Percentiles rank a stretch among this genome's conserved stretches.
Evolutionary conservation across 1,284 basidiomycete species (phyloP).

Genomic region (Pterulicium gracile): DNA sequence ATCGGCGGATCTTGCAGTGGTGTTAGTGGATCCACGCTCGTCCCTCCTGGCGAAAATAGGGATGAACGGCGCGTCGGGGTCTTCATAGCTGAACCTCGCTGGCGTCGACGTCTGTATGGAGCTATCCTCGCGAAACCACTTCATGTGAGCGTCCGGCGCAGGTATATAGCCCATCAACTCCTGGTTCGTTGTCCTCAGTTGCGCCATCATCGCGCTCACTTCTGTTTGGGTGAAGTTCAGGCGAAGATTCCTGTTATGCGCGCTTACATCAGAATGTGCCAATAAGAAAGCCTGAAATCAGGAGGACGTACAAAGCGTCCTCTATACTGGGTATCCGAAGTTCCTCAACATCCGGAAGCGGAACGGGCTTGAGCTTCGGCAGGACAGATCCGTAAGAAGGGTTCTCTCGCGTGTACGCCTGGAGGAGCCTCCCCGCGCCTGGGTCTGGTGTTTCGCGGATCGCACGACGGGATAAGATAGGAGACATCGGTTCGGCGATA

Average conservation of each 20-base stretch:
- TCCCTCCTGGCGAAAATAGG: background rate
- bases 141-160: too few relatives aligned
- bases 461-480: background rate
- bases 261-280: too few relatives aligned
- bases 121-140: too few relatives aligned
- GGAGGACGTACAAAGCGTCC: background rate
- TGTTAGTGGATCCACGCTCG: background rate
- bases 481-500: background rate
- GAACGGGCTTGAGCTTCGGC: background rate
- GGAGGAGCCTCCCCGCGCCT: background rate
- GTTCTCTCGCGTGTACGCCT: background rate
- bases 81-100: too few relatives aligned
- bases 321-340: background rate
- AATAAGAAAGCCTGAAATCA: too few relatives aligned
- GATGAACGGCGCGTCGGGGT: background rate
- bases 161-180: too few relatives aligned
- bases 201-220: too few relatives aligned
- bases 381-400: background rate
- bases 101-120: too few relatives aligned
- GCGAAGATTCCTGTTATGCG: background rate
- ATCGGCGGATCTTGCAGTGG: background rate
- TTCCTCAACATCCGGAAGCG: background rate
- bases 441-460: constrained; percentile 1
- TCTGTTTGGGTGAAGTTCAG: background rate
- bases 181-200: too few relatives aligned